These are phyloP conservation scores for Arthrobotrys conoides DNA, from an alignment of 2,329 filamentous ascomycete species.

Conservation along the genomic window DNA sequence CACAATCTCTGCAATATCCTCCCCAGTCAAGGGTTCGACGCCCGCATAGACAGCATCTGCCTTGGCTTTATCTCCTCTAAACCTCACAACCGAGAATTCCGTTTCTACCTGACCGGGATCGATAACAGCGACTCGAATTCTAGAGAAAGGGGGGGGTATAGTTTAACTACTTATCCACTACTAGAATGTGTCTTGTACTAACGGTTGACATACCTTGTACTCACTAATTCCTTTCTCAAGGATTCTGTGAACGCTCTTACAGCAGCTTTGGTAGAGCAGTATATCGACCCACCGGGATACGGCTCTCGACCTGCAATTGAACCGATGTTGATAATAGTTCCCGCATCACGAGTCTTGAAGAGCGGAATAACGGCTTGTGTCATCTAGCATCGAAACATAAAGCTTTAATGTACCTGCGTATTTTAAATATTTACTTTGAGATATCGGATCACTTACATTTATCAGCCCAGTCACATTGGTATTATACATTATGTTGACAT, in stretches of 20 bases:
- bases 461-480: slow-evolving; percentile 97
- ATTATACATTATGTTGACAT: slow-evolving; percentile 88
- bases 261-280: slow-evolving; percentile 93
- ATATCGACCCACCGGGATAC: slow-evolving; percentile 88
- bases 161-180: background rate
- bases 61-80: slow-evolving; percentile 88
- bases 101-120: slow-evolving; percentile 96
- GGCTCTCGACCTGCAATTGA: slow-evolving; percentile 91
- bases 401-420: background rate
- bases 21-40: slow-evolving; percentile 84
- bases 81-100: slow-evolving; percentile 89
- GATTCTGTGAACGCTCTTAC: slow-evolving; percentile 87
- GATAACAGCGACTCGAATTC: slow-evolving; percentile 85
- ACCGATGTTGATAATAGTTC: slow-evolving; percentile 89
- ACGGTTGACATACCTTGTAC: slow-evolving; percentile 67
- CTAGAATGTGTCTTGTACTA: background rate
- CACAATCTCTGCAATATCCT: slow-evolving; percentile 90
- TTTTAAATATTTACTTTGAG: background rate
- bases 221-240: slow-evolving; percentile 84
- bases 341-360: slow-evolving; percentile 77
- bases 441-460: slow-evolving; percentile 69
- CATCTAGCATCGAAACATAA: slow-evolving; percentile 70
- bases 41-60: slow-evolving; percentile 90
- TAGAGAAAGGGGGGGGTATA: slow-evolving; percentile 66
- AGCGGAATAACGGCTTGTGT: slow-evolving; percentile 90